Percentiles rank a stretch among this genome's conserved stretches.
phyloP scores from a whole-genome alignment of 2,329 filamentous ascomycete species.

The Tolypocladium nubicola region DNA sequence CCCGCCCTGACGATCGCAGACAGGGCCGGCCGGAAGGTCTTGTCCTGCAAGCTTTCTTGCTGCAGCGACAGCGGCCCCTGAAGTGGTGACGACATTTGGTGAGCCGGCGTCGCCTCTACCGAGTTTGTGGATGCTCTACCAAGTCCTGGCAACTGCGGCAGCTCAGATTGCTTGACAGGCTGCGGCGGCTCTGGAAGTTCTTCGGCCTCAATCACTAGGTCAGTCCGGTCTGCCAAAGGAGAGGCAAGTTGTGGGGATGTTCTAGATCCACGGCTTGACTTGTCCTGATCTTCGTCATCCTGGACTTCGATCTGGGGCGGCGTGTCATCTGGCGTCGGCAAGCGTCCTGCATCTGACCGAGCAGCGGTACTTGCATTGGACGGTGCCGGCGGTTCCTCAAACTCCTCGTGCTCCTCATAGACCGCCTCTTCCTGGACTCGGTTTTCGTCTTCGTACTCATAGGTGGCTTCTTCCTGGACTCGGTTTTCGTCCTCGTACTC shows the following conservation, averaged over 20 bases:
- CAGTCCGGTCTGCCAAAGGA: neutral
- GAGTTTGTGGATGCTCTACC: conserved; percentile 11
- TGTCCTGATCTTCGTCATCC: conserved; percentile 8
- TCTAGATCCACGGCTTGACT: conserved; percentile 4
- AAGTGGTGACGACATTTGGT: conserved; percentile 26
- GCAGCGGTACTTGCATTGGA: conserved; percentile 22
- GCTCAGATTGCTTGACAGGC: conserved; percentile 5
- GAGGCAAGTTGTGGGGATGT: neutral
- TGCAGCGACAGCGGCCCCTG: conserved; percentile 21
- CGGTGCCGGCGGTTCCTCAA: conserved; percentile 3
- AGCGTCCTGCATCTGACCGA: conserved; percentile 29
- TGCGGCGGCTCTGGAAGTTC: conserved; percentile 5
- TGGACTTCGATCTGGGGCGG: conserved; percentile 24
- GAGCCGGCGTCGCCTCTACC: conserved; percentile 22
- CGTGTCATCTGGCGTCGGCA: conserved; percentile 44
- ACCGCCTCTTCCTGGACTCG: conserved; percentile 1
- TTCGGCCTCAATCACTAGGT: neutral
- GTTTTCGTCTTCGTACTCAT: conserved; percentile 2
- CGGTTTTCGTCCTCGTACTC: conserved; percentile 3
- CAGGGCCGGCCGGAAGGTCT: conserved; percentile 30
- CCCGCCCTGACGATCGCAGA: conserved; percentile 50
- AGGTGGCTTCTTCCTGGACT: neutral
- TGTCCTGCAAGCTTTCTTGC: conserved; percentile 17
- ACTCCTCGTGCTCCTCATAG: conserved; percentile 5
- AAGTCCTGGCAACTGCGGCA: conserved; percentile 5